Percentiles rank a stretch among this genome's conserved stretches.
Evolutionary conservation across 2,329 filamentous ascomycete genomes (phyloP).

Genomic region (Colletotrichum simmondsii): DNA sequence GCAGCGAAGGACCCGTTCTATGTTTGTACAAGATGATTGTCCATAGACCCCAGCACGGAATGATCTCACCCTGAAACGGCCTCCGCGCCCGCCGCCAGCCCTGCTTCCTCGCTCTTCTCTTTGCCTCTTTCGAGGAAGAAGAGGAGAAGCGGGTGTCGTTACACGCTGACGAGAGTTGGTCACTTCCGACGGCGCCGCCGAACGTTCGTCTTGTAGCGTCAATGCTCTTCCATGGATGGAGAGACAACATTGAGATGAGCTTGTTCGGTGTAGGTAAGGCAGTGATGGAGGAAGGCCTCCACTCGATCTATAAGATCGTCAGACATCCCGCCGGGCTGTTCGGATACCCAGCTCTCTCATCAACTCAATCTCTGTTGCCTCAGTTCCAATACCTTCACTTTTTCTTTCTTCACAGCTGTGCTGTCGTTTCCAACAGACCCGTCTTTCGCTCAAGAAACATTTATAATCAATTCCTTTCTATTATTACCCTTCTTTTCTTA

Average conservation of each 20-base stretch:
- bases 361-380: constrained; percentile 18
- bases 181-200: not conserved
- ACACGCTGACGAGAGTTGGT: not conserved
- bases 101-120: not conserved
- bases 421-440: constrained; percentile 18
- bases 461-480: constrained; percentile 10
- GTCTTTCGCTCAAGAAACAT: constrained; percentile 20
- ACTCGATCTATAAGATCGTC: constrained; percentile 16
- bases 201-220: not conserved
- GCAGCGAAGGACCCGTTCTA: not conserved
- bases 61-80: not conserved
- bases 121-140: not conserved
- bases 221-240: not conserved
- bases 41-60: not conserved
- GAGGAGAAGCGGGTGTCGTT: too few relatives aligned
- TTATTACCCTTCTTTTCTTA: constrained; percentile 14
- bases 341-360: not conserved
- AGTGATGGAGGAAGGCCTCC: not conserved
- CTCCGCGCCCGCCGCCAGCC: not conserved
- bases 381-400: constrained; percentile 15
- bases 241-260: too few relatives aligned
- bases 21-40: not conserved
- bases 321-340: not conserved
- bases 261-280: not conserved
- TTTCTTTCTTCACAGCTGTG: constrained; percentile 16